Percentiles rank a stretch among this genome's conserved stretches.
Evolutionary conservation across 106 monocot genomes (phyloP).

Genomic region (Apostasia ramifera): DNA sequence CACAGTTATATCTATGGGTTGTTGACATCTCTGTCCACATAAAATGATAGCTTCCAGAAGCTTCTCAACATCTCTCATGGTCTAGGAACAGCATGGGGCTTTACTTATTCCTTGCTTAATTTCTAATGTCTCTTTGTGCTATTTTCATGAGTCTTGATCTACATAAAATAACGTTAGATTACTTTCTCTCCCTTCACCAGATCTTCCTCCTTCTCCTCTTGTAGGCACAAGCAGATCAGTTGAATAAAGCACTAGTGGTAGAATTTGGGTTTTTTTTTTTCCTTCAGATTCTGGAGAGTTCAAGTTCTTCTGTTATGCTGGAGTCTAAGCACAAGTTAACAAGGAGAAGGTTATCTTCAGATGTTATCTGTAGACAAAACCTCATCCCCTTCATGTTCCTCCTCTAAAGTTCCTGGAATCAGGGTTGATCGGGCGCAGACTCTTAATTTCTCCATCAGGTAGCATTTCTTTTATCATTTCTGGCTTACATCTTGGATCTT

Average conservation of each 20-base stretch:
- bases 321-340: slow-evolving; percentile 33
- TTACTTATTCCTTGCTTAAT: background rate
- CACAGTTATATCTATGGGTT: no score
- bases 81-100: background rate
- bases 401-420: slow-evolving; percentile 7
- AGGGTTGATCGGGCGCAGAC: slow-evolving; percentile 10
- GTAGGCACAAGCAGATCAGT: slow-evolving; percentile 26
- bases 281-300: background rate
- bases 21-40: slow-evolving; percentile 25
- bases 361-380: slow-evolving; percentile 74
- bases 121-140: background rate
- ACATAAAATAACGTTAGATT: slow-evolving; percentile 39
- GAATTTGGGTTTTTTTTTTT: background rate
- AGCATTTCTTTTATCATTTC: slow-evolving; percentile 3
- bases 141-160: background rate
- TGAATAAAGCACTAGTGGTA: background rate
- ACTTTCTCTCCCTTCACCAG: background rate
- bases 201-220: background rate
- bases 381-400: slow-evolving; percentile 37
- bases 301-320: slow-evolving; percentile 57
- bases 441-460: slow-evolving; percentile 77
- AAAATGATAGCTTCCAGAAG: slow-evolving; percentile 36
- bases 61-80: slow-evolving; percentile 1
- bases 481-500: background rate
- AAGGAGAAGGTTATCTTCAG: slow-evolving; percentile 41